A percentile compares a stretch with the other conserved stretches of the same genome.
Evolutionary conservation across 1,284 basidiomycete genomes (phyloP).

Genomic region (Wallemia mellicola): DNA sequence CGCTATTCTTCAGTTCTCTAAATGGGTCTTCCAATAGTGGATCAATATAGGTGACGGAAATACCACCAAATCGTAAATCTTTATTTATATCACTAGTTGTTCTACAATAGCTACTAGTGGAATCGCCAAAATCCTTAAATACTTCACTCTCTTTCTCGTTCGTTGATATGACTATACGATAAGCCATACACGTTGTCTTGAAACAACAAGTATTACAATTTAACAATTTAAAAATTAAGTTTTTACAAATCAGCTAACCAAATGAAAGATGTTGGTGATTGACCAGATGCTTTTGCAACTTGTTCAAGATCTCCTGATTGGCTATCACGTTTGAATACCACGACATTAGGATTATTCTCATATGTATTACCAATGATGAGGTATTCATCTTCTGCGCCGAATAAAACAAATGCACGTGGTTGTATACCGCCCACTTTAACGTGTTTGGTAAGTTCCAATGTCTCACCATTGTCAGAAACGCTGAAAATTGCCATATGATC

Average conservation of each 20-base stretch:
- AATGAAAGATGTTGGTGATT: background rate
- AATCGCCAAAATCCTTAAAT: background rate
- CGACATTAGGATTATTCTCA: background rate
- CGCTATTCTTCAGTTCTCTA: background rate
- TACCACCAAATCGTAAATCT: background rate
- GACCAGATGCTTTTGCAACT: background rate
- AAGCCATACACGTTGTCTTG: background rate
- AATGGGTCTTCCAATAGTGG: background rate
- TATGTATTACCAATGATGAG: background rate
- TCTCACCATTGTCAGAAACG: background rate
- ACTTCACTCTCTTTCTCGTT: no score
- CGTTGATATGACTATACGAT: background rate
- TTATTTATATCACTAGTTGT: no score
- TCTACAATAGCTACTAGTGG: background rate
- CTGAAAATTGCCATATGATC: background rate
- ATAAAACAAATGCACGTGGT: background rate
- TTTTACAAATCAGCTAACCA: background rate
- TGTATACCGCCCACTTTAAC: background rate
- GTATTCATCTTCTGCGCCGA: background rate
- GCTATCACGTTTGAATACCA: background rate
- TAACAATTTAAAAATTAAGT: background rate
- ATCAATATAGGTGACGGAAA: background rate
- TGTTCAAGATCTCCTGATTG: background rate
- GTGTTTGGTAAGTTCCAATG: background rate
- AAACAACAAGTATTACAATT: background rate